phyloP scores from a whole-genome alignment of 2,329 filamentous ascomycete genomes.

The Chaetothyriales sp. region DNA sequence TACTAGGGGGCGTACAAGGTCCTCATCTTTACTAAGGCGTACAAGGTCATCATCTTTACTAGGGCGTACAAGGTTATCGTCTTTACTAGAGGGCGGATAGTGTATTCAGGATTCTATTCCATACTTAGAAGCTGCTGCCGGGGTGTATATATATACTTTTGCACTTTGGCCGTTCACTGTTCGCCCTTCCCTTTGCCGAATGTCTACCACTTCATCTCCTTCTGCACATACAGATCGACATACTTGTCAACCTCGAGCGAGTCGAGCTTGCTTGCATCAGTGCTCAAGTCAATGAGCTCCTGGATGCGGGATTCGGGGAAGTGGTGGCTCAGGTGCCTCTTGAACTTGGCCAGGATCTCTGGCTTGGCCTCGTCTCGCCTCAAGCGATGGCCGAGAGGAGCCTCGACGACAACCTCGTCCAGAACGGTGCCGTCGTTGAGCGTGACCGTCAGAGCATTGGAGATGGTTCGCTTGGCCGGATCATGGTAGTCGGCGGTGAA shows the following conservation, averaged over 20 bases:
- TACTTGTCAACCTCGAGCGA: conserved; percentile 78
- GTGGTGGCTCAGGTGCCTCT: conserved; percentile 77
- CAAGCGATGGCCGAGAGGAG: conserved; percentile 80
- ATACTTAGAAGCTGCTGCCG: too few relatives aligned
- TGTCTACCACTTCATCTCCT: conserved; percentile 26
- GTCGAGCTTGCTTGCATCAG: conserved; percentile 61
- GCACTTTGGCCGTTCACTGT: too few relatives aligned
- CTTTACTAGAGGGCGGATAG: too few relatives aligned
- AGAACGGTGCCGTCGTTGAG: conserved; percentile 87
- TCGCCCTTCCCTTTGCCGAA: too few relatives aligned
- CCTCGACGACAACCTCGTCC: conserved; percentile 82
- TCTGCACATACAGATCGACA: conserved; percentile 66
- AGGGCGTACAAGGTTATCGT: too few relatives aligned
- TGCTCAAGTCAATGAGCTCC: conserved; percentile 65
- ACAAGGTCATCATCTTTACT: too few relatives aligned
- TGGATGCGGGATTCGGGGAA: conserved; percentile 62
- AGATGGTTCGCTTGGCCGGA: conserved; percentile 83
- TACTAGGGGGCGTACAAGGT: too few relatives aligned
- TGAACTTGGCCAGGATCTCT: conserved; percentile 88
- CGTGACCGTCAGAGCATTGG: conserved; percentile 88
- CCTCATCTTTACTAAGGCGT: too few relatives aligned
- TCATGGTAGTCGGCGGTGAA: conserved; percentile 95
- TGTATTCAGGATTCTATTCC: too few relatives aligned
- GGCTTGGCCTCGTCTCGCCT: conserved; percentile 94
- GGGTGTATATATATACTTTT: too few relatives aligned